phyloP scores from a whole-genome alignment of 2,329 filamentous ascomycete genomes.

The Hypoxylon rubiginosum region DNA sequence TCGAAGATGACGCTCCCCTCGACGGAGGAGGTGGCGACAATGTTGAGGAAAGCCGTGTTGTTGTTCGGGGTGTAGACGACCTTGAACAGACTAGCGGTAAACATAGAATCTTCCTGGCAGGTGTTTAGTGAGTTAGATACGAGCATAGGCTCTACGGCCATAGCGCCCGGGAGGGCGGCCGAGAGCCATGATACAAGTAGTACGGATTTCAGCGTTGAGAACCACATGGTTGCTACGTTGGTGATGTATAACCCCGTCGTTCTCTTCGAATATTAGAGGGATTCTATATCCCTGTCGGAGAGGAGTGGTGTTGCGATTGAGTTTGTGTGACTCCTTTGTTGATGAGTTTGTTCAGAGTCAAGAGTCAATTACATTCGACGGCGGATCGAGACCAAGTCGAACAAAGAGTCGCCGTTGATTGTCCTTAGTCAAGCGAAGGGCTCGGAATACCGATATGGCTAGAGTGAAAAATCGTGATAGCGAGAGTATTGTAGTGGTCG shows the following conservation, averaged over 20 bases:
- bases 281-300: slow-evolving; percentile 17
- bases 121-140: slow-evolving; percentile 86
- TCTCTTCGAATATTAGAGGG: slow-evolving; percentile 31
- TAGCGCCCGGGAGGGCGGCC: slow-evolving; percentile 60
- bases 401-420: slow-evolving; percentile 37
- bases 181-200: slow-evolving; percentile 61
- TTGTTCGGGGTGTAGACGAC: slow-evolving; percentile 84
- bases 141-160: slow-evolving; percentile 75
- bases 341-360: slow-evolving; percentile 32
- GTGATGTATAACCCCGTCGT: slow-evolving; percentile 4
- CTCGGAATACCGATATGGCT: slow-evolving; percentile 23
- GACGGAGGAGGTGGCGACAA: slow-evolving; percentile 85
- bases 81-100: slow-evolving; percentile 90
- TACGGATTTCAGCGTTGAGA: slow-evolving; percentile 60
- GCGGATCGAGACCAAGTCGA: slow-evolving; percentile 13
- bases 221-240: slow-evolving; percentile 60
- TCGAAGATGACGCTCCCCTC: slow-evolving; percentile 85
- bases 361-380: slow-evolving; percentile 44
- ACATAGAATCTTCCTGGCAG: slow-evolving; percentile 86
- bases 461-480: slow-evolving; percentile 29
- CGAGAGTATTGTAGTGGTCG: slow-evolving; percentile 32
- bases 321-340: slow-evolving; percentile 38
- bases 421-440: slow-evolving; percentile 25
- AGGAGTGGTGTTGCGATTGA: slow-evolving; percentile 23
- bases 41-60: slow-evolving; percentile 77